These are phyloP conservation scores for Chytriomyces confervae DNA, from an alignment of 192 early-diverging fungal species.

Conservation along the genomic window DNA sequence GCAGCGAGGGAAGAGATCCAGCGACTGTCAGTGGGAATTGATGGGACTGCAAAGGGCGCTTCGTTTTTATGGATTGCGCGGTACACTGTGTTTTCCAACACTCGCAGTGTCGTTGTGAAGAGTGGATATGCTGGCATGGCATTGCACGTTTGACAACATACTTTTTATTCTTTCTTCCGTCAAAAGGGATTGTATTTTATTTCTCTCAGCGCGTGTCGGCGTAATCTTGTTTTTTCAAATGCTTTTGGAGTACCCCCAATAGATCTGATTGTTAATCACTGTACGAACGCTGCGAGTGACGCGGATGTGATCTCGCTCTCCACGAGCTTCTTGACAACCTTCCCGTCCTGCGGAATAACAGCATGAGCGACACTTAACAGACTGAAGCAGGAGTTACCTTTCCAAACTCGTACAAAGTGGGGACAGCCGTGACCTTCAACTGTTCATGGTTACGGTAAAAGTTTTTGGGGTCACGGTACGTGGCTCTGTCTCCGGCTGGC, in stretches of 20 bases:
- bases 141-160: no score
- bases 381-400: conserved; percentile 4
- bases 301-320: conserved; percentile 27
- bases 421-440: conserved; percentile 27
- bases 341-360: conserved; percentile 19
- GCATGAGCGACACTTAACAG: neutral
- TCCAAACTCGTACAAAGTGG: conserved; percentile 36
- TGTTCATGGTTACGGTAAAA: conserved; percentile 26
- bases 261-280: neutral
- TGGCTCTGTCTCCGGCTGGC: conserved; percentile 27
- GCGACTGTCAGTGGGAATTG: neutral
- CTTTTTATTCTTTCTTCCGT: no score
- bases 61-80: conserved; percentile 21
- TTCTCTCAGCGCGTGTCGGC: neutral
- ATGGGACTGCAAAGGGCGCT: neutral
- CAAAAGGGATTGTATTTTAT: neutral
- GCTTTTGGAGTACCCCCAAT: neutral
- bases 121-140: conserved; percentile 15
- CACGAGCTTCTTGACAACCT: conserved; percentile 29
- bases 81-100: conserved; percentile 17
- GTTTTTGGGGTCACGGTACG: conserved; percentile 23
- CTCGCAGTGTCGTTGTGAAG: conserved; percentile 7
- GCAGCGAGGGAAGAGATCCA: neutral
- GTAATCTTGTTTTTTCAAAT: neutral
- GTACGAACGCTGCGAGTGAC: conserved; percentile 1